Evolutionary conservation across 257 asterid species (phyloP).

Genomic region (Salvia miltiorrhiza): DNA sequence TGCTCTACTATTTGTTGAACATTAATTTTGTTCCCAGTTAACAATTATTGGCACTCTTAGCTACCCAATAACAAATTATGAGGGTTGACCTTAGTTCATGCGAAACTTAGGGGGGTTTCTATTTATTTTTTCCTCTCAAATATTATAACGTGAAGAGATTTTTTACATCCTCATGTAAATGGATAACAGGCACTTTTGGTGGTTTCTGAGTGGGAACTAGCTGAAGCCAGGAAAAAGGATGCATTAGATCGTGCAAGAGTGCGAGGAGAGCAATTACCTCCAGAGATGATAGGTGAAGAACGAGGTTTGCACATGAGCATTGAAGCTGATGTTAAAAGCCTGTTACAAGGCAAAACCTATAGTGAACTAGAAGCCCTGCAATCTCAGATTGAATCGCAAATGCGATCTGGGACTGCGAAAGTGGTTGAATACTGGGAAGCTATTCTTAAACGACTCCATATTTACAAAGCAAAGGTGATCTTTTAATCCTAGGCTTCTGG

Average conservation of each 20-base stretch:
- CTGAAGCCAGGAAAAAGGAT: constrained; percentile 81
- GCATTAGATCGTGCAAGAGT: constrained; percentile 91
- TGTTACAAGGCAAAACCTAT: constrained; percentile 65
- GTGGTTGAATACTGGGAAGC: constrained; percentile 97
- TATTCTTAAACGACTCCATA: constrained; percentile 77
- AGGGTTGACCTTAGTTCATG: neutral
- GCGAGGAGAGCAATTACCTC: constrained; percentile 81
- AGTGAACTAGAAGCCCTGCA: constrained; percentile 57
- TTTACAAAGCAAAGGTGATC: constrained; percentile 83
- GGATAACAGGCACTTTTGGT: constrained; percentile 66
- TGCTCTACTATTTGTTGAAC: neutral
- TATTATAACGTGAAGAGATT: neutral
- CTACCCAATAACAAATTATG: neutral
- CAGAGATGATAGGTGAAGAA: constrained; percentile 79
- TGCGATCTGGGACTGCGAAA: constrained; percentile 92
- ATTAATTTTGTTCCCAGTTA: neutral
- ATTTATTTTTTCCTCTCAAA: neutral
- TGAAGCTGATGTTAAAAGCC: constrained; percentile 77
- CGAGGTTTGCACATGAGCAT: constrained; percentile 82
- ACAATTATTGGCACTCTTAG: neutral
- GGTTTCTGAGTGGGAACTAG: constrained; percentile 89
- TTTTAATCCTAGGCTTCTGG: constrained; percentile 13
- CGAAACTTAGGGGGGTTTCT: neutral
- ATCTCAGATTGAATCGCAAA: constrained; percentile 75
- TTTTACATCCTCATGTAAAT: neutral